These are phyloP conservation scores for Garcia nutans DNA, from an alignment of 345 rosid genomes.

Conservation along the genomic window DNA sequence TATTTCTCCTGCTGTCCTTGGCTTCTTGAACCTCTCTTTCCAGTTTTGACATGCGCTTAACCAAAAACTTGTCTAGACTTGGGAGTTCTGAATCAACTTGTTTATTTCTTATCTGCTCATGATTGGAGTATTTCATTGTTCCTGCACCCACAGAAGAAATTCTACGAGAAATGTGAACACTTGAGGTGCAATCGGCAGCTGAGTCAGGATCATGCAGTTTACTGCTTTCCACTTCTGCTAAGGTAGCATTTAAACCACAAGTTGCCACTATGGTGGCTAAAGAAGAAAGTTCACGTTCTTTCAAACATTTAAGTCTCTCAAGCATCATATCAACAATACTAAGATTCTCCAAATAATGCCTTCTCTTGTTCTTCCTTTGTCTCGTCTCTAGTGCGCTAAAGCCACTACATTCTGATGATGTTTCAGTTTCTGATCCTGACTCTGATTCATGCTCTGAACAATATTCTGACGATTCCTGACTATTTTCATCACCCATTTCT, in stretches of 20 bases:
- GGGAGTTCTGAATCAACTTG: constrained; percentile 54
- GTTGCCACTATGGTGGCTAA: constrained; percentile 93
- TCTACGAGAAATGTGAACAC: constrained; percentile 36
- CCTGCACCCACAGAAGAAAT: constrained; percentile 36
- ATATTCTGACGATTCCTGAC: constrained; percentile 46
- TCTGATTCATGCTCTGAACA: constrained; percentile 62
- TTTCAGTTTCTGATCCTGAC: constrained; percentile 49
- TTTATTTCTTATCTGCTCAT: constrained; percentile 28
- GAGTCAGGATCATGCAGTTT: constrained; percentile 38
- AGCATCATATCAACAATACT: constrained; percentile 58
- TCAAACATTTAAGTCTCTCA: constrained; percentile 76
- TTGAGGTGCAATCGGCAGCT: constrained; percentile 25
- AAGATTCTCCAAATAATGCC: constrained; percentile 57
- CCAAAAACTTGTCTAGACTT: constrained; percentile 78
- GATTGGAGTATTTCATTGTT: constrained; percentile 24
- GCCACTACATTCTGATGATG: constrained; percentile 29
- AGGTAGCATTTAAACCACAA: constrained; percentile 83
- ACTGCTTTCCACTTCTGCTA: constrained; percentile 60
- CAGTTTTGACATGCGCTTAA: constrained; percentile 72
- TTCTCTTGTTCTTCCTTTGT: constrained; percentile 52
- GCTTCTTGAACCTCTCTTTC: constrained; percentile 89
- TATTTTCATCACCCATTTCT: constrained; percentile 37
- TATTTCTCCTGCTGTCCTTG: constrained; percentile 43
- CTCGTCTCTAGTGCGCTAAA: constrained; percentile 33
- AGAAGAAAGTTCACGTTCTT: constrained; percentile 87